A percentile compares a stretch with the other conserved stretches of the same genome.
phyloP scores from a whole-genome alignment of 176 grass and related monocot genomes.

The maize (Zea mays) region DNA sequence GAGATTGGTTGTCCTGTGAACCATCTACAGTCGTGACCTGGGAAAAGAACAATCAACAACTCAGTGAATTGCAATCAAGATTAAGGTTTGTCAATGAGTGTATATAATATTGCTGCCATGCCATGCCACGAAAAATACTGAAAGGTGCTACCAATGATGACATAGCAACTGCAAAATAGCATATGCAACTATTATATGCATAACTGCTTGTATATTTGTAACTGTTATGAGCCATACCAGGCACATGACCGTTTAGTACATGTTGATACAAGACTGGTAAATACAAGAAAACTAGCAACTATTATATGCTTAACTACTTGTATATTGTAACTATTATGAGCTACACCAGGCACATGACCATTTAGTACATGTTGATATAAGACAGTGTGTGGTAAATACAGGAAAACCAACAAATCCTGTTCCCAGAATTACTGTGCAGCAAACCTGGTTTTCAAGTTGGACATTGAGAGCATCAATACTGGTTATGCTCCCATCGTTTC shows the following conservation, averaged over 20 bases:
- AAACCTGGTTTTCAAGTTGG: slow-evolving; percentile 74
- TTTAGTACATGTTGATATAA: background rate
- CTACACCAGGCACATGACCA: background rate
- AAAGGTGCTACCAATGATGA: background rate
- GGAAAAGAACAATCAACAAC: no score
- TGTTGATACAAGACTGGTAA: no score
- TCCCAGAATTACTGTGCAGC: slow-evolving; percentile 5
- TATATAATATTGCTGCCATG: background rate
- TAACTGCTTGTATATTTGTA: no score
- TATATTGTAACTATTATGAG: slow-evolving; percentile 11
- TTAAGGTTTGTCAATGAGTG: slow-evolving; percentile 20
- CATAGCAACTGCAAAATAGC: background rate
- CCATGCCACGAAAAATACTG: slow-evolving; percentile 4
- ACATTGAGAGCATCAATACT: slow-evolving; percentile 66
- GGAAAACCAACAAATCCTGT: background rate
- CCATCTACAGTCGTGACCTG: slow-evolving; percentile 44
- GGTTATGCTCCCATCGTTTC: slow-evolving; percentile 64
- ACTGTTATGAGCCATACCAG: no score
- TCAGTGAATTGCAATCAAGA: slow-evolving; percentile 30
- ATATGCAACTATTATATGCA: background rate
- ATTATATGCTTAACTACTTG: background rate
- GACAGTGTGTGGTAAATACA: no score
- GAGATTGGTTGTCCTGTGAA: slow-evolving; percentile 50
- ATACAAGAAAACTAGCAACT: no score
- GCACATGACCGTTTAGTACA: no score